Conservation (phyloP, 805 yeast genomes). For the Ogataea siamensis region DNA sequence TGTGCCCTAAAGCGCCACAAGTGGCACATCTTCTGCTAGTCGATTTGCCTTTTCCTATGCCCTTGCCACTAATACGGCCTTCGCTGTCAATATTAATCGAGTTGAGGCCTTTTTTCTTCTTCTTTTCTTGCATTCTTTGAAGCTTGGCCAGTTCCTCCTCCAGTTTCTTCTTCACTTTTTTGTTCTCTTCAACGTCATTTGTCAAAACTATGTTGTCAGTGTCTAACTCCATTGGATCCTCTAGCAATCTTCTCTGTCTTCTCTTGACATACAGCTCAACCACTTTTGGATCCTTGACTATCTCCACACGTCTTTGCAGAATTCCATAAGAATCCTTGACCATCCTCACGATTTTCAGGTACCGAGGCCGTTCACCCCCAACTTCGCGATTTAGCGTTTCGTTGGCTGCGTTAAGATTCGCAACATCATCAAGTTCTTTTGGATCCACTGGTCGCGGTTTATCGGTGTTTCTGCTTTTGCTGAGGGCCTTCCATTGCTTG, state of each 20-base stretch:
- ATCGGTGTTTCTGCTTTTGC: conserved; percentile 30
- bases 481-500: conserved; percentile 65
- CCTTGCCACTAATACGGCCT: conserved; percentile 55
- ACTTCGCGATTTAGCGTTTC: conserved; percentile 32
- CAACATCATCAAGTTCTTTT: conserved; percentile 19
- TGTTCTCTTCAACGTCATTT: conserved; percentile 80
- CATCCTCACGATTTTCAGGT: conserved; percentile 68
- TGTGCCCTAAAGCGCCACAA: conserved; percentile 95
- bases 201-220: conserved; percentile 75
- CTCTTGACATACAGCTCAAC: conserved; percentile 80
- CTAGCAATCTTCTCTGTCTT: conserved; percentile 34
- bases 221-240: conserved; percentile 50
- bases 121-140: conserved; percentile 67
- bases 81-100: conserved; percentile 36
- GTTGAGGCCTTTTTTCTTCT: conserved; percentile 33
- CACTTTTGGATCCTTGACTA: conserved; percentile 80
- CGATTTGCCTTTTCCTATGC: conserved; percentile 69
- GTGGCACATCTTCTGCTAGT: conserved; percentile 85
- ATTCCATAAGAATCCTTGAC: conserved; percentile 82
- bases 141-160: conserved; percentile 82
- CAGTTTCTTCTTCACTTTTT: conserved; percentile 69
- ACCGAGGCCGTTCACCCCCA: conserved; percentile 31
- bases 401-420: conserved; percentile 36
- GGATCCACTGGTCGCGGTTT: conserved; percentile 23
- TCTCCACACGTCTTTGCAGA: conserved; percentile 74